A percentile compares a stretch with the other conserved stretches of the same genome.
phyloP scores from a whole-genome alignment of 768 basidiomycete species.

The Cystobasidium tubakii region DNA sequence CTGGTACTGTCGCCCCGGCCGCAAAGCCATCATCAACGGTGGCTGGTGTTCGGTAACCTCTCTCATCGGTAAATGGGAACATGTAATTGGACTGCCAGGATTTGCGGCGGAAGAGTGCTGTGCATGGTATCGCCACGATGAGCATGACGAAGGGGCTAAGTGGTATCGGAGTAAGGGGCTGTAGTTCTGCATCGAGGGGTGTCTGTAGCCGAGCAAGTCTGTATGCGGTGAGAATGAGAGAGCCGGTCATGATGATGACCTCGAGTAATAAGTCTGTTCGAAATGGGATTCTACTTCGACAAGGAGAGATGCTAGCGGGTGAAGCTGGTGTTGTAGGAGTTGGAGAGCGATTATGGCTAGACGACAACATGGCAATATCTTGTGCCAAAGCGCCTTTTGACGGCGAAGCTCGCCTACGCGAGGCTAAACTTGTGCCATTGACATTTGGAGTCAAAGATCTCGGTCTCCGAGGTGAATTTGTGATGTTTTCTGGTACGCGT shows the following conservation, averaged over 20 bases:
- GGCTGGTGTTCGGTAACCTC: constrained; percentile 42
- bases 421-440: not conserved
- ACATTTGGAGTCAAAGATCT: constrained; percentile 3
- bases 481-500: not conserved
- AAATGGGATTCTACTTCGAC: constrained; percentile 30
- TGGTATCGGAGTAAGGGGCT: constrained; percentile 35
- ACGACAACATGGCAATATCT: not conserved
- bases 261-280: constrained; percentile 41
- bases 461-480: not conserved
- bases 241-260: constrained; percentile 41
- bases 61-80: constrained; percentile 47
- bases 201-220: constrained; percentile 38
- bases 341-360: not conserved
- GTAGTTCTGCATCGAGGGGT: not conserved
- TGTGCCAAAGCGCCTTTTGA: not conserved
- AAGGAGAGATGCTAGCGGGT: not conserved
- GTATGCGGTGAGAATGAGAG: constrained; percentile 38
- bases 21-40: constrained; percentile 45
- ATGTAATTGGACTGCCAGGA: constrained; percentile 36
- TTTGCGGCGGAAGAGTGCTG: constrained; percentile 35
- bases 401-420: not conserved
- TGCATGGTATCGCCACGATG: constrained; percentile 25
- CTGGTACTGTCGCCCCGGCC: constrained; percentile 39
- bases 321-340: constrained; percentile 8
- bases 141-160: constrained; percentile 38